These are phyloP conservation scores for Boletus coccyginus DNA, from an alignment of 768 basidiomycete genomes.

Conservation along the genomic window DNA sequence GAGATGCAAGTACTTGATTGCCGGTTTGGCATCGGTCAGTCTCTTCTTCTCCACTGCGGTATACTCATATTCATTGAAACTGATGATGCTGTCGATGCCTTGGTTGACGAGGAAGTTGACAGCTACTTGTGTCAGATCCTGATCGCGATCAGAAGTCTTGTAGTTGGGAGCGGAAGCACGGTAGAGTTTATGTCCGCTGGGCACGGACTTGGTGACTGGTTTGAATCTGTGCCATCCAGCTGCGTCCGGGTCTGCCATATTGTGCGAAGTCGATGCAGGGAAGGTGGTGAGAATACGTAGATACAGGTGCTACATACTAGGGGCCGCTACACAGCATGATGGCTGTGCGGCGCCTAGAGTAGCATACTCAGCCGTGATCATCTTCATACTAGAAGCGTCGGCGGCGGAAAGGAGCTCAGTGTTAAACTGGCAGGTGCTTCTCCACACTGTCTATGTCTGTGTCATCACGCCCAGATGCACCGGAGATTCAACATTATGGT, in stretches of 20 bases:
- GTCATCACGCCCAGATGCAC: background rate
- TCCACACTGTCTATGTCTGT: too few species aligned
- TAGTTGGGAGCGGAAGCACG: conserved; percentile 27
- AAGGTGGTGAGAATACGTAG: background rate
- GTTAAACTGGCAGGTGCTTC: too few species aligned
- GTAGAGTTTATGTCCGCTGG: conserved; percentile 12
- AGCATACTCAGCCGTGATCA: too few species aligned
- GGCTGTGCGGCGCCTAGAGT: too few species aligned
- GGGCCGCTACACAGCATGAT: too few species aligned
- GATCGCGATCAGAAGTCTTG: background rate
- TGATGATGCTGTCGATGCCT: conserved; percentile 22
- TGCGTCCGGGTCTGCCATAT: background rate
- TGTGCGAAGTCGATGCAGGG: background rate
- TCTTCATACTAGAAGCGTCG: background rate
- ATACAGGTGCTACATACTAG: background rate
- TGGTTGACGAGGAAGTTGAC: conserved; percentile 14
- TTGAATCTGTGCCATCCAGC: conserved; percentile 18
- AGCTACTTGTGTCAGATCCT: conserved; percentile 13
- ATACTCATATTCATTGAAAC: conserved; percentile 19
- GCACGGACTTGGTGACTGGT: conserved; percentile 11
- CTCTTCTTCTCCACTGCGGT: background rate
- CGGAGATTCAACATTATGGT: background rate
- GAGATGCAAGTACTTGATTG: conserved; percentile 19
- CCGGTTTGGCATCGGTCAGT: background rate
- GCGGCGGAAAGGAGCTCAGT: background rate